These are phyloP conservation scores for Xylaria sp. DNA, from an alignment of 2,329 filamentous ascomycete species.

Conservation along the genomic window DNA sequence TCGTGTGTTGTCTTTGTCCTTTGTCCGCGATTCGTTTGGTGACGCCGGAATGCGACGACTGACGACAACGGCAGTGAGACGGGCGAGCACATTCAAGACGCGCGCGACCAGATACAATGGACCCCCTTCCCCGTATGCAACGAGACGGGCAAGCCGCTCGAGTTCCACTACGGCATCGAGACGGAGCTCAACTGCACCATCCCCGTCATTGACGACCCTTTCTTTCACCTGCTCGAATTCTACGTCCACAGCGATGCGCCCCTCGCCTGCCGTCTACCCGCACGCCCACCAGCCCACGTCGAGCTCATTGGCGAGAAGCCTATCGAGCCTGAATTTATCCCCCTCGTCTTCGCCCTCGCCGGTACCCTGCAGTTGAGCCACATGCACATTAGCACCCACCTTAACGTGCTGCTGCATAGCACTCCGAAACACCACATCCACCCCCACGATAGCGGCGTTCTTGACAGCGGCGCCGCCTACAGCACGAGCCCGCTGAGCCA, in stretches of 20 bases:
- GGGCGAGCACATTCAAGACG: constrained; percentile 87
- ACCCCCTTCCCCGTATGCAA: constrained; percentile 91
- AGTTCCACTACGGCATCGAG: constrained; percentile 87
- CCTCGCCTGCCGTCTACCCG: constrained; percentile 87
- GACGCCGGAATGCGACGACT: background rate
- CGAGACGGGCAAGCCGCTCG: constrained; percentile 84
- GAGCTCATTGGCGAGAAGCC: constrained; percentile 65
- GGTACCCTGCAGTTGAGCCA: constrained; percentile 90
- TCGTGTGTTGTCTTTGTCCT: background rate
- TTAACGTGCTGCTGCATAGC: constrained; percentile 88
- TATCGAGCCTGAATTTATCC: constrained; percentile 73
- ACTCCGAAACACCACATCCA: constrained; percentile 70
- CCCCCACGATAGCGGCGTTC: constrained; percentile 77
- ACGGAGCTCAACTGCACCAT: constrained; percentile 87
- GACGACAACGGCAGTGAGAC: constrained; percentile 70
- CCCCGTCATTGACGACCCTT: constrained; percentile 77
- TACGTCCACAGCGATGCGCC: constrained; percentile 98
- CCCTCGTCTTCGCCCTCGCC: constrained; percentile 87
- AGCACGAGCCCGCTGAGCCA: constrained; percentile 78
- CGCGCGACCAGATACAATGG: constrained; percentile 86
- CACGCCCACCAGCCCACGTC: constrained; percentile 72
- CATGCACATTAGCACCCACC: constrained; percentile 86
- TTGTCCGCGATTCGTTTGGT: background rate
- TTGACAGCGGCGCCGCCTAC: constrained; percentile 90
- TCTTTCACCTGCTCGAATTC: constrained; percentile 93